Conservation (phyloP, 805 yeast genomes). For the Starmerella davenportii region DNA sequence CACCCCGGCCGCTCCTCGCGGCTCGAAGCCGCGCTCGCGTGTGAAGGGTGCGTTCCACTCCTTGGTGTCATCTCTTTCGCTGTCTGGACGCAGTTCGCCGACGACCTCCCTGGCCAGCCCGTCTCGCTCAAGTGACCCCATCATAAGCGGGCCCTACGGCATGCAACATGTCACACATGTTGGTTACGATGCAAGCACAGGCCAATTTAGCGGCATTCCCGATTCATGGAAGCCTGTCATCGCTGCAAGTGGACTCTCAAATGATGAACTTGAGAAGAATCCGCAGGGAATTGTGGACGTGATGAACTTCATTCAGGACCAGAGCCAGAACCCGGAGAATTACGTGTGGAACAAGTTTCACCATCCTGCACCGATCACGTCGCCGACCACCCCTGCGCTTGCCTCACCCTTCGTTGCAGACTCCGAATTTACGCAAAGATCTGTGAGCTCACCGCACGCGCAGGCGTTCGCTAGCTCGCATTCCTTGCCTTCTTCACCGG, state of each 20-base stretch:
- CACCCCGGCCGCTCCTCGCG: no score
- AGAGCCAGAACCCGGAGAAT: conserved; percentile 13
- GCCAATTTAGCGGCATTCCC: conserved; percentile 82
- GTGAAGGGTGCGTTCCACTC: conserved; percentile 12
- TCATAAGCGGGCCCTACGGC: conserved; percentile 78
- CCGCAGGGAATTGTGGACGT: conserved; percentile 91
- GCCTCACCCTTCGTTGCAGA: conserved; percentile 9
- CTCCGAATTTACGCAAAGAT: conserved; percentile 2
- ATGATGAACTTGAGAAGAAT: conserved; percentile 72
- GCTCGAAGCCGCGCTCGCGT: conserved; percentile 1
- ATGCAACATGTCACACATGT: conserved; percentile 90
- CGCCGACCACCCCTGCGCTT: neutral
- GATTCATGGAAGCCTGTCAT: conserved; percentile 78
- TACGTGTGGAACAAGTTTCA: conserved; percentile 17
- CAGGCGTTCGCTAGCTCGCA: neutral
- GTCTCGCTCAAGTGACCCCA: conserved; percentile 3
- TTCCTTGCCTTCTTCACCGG: neutral
- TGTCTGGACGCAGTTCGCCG: neutral
- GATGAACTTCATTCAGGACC: conserved; percentile 48
- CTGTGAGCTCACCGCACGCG: conserved; percentile 8
- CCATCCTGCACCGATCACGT: neutral
- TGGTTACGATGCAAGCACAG: conserved; percentile 67
- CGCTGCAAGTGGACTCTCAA: conserved; percentile 72
- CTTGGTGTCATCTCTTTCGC: conserved; percentile 7
- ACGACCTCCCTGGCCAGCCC: neutral